Evolutionary conservation across 1,284 basidiomycete genomes (phyloP).

Genomic region (Ustilago loliicola): DNA sequence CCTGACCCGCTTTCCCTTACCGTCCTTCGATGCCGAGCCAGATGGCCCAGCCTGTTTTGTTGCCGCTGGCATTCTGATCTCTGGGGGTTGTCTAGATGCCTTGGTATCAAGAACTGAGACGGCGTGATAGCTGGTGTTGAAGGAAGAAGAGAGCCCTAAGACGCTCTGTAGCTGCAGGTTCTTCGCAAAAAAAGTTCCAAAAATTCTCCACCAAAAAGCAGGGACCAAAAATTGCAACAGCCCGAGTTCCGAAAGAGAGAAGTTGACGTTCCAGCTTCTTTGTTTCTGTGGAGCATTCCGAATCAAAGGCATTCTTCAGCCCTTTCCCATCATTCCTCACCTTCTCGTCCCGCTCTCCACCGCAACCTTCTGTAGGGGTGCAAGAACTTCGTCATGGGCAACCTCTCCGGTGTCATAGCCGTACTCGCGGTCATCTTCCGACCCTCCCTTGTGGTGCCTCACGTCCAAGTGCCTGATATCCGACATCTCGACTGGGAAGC

Average conservation of each 20-base stretch:
- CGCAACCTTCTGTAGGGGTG: neutral
- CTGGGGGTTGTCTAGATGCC: neutral
- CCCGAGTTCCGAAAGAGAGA: conserved; percentile 34
- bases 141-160: neutral
- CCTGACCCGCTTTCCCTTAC: conserved; percentile 31
- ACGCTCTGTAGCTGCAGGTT: neutral
- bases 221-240: conserved; percentile 14
- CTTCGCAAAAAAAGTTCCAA: conserved; percentile 3
- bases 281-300: conserved; percentile 13
- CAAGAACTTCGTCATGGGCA: conserved; percentile 68
- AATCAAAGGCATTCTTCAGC: neutral
- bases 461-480: conserved; percentile 83
- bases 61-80: conserved; percentile 12
- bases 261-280: neutral
- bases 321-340: neutral
- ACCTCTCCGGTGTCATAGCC: conserved; percentile 81
- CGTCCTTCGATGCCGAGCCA: conserved; percentile 23
- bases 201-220: conserved; percentile 31
- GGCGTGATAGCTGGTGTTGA: neutral
- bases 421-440: conserved; percentile 81
- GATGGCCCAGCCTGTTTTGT: conserved; percentile 25
- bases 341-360: neutral
- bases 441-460: conserved; percentile 81
- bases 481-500: conserved; percentile 87
- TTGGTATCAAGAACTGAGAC: neutral